Base-by-base conservation (phyloP, 257 asterid species). In the Penstemon newberryi region DNA sequence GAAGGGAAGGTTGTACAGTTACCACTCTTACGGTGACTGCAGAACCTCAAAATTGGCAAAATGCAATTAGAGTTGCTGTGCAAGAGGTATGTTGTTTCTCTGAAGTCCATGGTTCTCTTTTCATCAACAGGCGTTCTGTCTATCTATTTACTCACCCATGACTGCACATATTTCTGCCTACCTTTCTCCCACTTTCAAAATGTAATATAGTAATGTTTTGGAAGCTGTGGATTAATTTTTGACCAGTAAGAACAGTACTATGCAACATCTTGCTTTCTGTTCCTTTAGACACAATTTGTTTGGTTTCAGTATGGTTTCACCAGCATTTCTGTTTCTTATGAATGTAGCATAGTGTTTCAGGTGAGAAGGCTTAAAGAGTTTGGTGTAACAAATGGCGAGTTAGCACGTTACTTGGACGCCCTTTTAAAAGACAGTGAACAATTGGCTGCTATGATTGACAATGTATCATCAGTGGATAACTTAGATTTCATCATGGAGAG, bases 1-100 rank as follows among this genome's bases (percentile, higher is more conserved):
- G 96, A 78, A 87, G 97, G 72, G 99, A 94, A 91, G 96, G 97
- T 52, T 94, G 99, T 82, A 94, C 96, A 10, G 96, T 91, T 62
- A 94, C 97, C 65, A 90, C 99, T 75, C 97, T 94, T 74, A 94
- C 99, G 1, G 92, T 91, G 75, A 89, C 96, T 5, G 96, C 99
- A 54, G 97, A 94, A 65, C 96, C 99, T 68, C 90, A 83, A 75
- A 94, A 94, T 73, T 94, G 99, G 99, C 86, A 75, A 75, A 83
- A 84, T 77, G 99, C 99, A 59, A 83, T 94, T 73, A 91, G 79
- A 87, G 95, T 94, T 69, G 97, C 99, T 73, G 99, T 94, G 73
- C 97, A 89, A 81, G 99, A 94, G 99, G 99, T 94, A 75, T 71
- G 88, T 69, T 72, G 59, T 69, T 72, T 70, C 60, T 67, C 54